phyloP scores from a whole-genome alignment of 345 rosid species.

The Gossypium arboreum region DNA sequence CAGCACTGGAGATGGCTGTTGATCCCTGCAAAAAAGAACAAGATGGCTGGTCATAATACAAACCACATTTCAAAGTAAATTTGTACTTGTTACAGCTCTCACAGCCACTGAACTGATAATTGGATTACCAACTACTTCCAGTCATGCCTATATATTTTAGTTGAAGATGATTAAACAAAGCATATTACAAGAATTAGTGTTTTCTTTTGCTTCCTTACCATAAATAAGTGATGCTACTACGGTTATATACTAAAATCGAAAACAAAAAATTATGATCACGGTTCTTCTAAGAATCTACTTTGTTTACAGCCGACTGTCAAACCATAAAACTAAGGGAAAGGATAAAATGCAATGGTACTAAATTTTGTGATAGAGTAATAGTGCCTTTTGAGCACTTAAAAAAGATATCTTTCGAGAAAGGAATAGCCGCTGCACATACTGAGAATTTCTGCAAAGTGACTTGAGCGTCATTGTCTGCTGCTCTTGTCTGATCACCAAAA shows the following conservation, averaged over 20 bases:
- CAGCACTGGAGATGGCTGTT: constrained; percentile 90
- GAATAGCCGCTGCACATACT: constrained; percentile 39
- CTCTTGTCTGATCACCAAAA: constrained; percentile 64
- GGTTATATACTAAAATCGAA: neutral
- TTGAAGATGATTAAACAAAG: neutral
- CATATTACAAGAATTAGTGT: neutral
- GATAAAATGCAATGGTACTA: neutral
- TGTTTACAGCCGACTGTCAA: neutral
- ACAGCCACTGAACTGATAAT: neutral
- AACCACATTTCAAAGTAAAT: neutral
- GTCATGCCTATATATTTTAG: neutral
- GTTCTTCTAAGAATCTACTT: neutral
- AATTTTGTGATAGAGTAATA: neutral
- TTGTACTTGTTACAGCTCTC: neutral
- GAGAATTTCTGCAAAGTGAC: constrained; percentile 84
- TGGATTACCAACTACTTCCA: neutral
- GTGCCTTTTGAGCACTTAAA: neutral
- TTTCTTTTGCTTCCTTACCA: neutral
- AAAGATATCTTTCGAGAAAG: constrained; percentile 8
- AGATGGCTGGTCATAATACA: neutral
- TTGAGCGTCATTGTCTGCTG: constrained; percentile 64
- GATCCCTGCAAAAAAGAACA: constrained; percentile 52
- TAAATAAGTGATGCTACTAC: neutral
- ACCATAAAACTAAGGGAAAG: constrained; percentile 5
- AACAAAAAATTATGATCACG: neutral